A percentile compares a stretch with the other conserved stretches of the same genome.
phyloP scores from a whole-genome alignment of 2,329 filamentous ascomycete species.

The Botryotinia globosa region DNA sequence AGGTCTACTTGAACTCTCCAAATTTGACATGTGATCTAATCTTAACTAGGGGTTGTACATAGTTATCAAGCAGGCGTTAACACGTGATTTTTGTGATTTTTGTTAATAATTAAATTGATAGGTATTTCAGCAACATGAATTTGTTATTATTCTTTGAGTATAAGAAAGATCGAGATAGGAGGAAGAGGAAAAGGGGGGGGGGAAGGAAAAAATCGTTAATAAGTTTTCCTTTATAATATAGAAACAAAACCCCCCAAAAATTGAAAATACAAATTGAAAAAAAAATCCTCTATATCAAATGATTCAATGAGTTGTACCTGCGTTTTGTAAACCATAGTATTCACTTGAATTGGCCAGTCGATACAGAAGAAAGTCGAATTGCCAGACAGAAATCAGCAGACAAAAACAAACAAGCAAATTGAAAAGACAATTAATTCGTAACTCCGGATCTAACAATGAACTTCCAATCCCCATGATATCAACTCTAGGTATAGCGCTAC shows the following conservation, averaged over 20 bases:
- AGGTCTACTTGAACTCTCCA: too few relatives aligned
- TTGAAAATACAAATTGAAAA: neutral
- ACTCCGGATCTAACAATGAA: neutral
- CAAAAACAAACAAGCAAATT: neutral
- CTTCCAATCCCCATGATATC: neutral
- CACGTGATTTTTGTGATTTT: neutral
- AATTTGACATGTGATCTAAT: too few relatives aligned
- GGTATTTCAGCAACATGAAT: neutral
- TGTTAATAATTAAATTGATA: neutral
- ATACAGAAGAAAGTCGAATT: neutral
- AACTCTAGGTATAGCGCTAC: neutral
- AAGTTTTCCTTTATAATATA: too few relatives aligned
- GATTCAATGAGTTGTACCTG: neutral
- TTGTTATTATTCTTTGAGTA: rapidly evolving
- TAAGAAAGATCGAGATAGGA: too few relatives aligned
- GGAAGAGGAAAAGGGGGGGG: too few relatives aligned
- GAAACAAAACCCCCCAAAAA: neutral
- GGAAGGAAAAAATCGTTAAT: rapidly evolving
- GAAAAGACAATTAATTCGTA: neutral
- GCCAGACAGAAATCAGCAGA: neutral
- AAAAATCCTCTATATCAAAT: rapidly evolving
- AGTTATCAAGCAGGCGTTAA: too few relatives aligned
- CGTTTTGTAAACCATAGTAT: neutral
- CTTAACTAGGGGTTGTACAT: too few relatives aligned
- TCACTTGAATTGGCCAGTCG: neutral